Percentiles rank a stretch among this genome's conserved stretches.
Evolutionary conservation across 2,329 filamentous ascomycete species (phyloP).

Genomic region (Monilinia aucupariae): DNA sequence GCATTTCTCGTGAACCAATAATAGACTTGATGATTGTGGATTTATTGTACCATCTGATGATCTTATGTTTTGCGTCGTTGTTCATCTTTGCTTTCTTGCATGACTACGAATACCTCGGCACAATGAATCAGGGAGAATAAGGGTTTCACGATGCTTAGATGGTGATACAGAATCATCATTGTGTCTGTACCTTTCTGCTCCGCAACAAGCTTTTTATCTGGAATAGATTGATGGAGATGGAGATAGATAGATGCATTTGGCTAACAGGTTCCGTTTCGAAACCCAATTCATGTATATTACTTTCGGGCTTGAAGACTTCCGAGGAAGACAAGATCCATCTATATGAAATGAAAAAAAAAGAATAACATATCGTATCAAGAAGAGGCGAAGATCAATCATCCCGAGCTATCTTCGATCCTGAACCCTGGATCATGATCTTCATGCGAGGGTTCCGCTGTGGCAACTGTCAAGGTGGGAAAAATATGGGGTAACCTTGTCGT

Average conservation of each 20-base stretch:
- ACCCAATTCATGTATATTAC: background rate
- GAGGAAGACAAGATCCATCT: background rate
- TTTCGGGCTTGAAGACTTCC: background rate
- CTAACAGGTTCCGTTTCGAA: background rate
- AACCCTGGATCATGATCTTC: background rate
- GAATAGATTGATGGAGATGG: background rate
- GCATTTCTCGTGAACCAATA: background rate
- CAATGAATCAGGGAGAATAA: background rate
- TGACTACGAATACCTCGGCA: background rate
- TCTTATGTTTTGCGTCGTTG: background rate
- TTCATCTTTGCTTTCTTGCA: background rate
- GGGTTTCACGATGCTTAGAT: background rate
- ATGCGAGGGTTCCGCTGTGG: background rate
- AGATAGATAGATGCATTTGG: slow-evolving; percentile 2
- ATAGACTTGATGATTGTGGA: background rate
- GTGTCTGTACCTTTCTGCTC: background rate
- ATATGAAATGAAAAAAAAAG: background rate
- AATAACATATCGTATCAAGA: background rate
- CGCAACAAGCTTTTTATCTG: background rate
- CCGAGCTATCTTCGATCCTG: background rate
- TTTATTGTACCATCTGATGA: background rate
- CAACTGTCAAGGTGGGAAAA: background rate
- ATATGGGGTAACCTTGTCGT: slow-evolving; percentile 1
- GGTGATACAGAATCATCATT: background rate
- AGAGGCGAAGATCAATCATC: background rate